These are phyloP conservation scores for Nigrospora osmanthi DNA, from an alignment of 2,329 filamentous ascomycete species.

Conservation along the genomic window DNA sequence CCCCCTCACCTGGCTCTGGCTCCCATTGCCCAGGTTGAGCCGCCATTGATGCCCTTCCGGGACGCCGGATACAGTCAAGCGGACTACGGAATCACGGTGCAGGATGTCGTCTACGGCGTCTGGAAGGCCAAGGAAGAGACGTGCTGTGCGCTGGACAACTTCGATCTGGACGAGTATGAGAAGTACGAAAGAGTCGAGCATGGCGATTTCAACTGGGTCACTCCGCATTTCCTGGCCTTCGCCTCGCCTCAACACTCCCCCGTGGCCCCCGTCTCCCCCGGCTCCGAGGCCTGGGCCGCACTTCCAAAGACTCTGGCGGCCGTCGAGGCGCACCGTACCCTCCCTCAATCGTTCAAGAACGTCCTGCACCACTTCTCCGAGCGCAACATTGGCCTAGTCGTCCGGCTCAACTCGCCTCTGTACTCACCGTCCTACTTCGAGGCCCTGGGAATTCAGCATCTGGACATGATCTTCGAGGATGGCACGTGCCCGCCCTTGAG, in stretches of 20 bases:
- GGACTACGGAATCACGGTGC: slow-evolving; percentile 90
- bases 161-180: slow-evolving; percentile 96
- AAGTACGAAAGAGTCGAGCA: slow-evolving; percentile 92
- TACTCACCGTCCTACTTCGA: slow-evolving; percentile 98
- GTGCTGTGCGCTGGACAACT: slow-evolving; percentile 84
- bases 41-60: slow-evolving; percentile 96
- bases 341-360: slow-evolving; percentile 90
- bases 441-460: slow-evolving; percentile 84
- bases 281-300: slow-evolving; percentile 64
- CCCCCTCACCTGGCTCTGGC: slow-evolving; percentile 91
- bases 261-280: slow-evolving; percentile 61
- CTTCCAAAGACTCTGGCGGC: slow-evolving; percentile 71
- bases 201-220: slow-evolving; percentile 99
- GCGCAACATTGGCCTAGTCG: slow-evolving; percentile 84
- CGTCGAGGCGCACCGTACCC: slow-evolving; percentile 58
- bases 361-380: slow-evolving; percentile 84
- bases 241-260: slow-evolving; percentile 86
- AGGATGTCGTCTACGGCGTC: slow-evolving; percentile 96
- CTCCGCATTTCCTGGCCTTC: slow-evolving; percentile 89
- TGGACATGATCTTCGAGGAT: slow-evolving; percentile 99
- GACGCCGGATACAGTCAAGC: slow-evolving; percentile 98
- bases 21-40: slow-evolving; percentile 92
- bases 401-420: slow-evolving; percentile 88
- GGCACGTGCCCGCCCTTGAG: slow-evolving; percentile 87
- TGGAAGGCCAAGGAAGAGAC: slow-evolving; percentile 98